phyloP scores from a whole-genome alignment of 768 basidiomycete species.

The Daedaleopsis sinensis region DNA sequence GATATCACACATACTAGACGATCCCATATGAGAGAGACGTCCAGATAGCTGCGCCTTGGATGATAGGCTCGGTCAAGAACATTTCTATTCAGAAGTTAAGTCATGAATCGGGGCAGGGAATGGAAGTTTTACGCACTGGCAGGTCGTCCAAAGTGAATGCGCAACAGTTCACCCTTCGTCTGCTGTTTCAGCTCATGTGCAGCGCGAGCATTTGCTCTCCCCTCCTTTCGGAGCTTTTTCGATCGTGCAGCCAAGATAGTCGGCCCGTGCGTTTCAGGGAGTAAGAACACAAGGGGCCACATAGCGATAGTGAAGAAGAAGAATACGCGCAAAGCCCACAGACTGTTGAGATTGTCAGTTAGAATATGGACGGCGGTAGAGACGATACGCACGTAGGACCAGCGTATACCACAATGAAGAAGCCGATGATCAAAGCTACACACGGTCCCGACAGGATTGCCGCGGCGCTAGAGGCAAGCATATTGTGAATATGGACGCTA shows the following conservation, averaged over 20 bases:
- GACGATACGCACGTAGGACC: slow-evolving; percentile 8
- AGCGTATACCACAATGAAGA: slow-evolving; percentile 24
- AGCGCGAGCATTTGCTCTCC: slow-evolving; percentile 15
- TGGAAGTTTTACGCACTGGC: slow-evolving; percentile 11
- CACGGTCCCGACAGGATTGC: slow-evolving; percentile 22
- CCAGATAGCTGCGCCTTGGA: slow-evolving; percentile 25
- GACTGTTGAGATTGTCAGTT: slow-evolving; percentile 3
- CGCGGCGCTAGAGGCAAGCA: slow-evolving; percentile 13
- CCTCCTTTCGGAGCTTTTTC: slow-evolving; percentile 14
- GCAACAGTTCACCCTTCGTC: slow-evolving; percentile 16
- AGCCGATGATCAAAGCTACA: slow-evolving; percentile 26
- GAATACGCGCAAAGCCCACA: slow-evolving; percentile 28
- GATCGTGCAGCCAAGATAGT: slow-evolving; percentile 23
- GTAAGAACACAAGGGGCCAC: slow-evolving; percentile 21
- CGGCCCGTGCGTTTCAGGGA: slow-evolving; percentile 28
- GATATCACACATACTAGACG: slow-evolving; percentile 18
- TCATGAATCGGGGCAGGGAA: background rate
- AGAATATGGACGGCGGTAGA: background rate
- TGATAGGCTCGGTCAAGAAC: slow-evolving; percentile 24
- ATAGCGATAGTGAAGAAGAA: slow-evolving; percentile 17
- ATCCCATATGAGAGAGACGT: slow-evolving; percentile 29
- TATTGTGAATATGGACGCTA: background rate
- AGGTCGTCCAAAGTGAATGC: slow-evolving; percentile 19
- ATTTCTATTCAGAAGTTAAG: slow-evolving; percentile 14
- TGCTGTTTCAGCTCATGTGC: slow-evolving; percentile 22